These are phyloP conservation scores for Xylariales sp. DNA, from an alignment of 2,329 filamentous ascomycete species.

Conservation along the genomic window DNA sequence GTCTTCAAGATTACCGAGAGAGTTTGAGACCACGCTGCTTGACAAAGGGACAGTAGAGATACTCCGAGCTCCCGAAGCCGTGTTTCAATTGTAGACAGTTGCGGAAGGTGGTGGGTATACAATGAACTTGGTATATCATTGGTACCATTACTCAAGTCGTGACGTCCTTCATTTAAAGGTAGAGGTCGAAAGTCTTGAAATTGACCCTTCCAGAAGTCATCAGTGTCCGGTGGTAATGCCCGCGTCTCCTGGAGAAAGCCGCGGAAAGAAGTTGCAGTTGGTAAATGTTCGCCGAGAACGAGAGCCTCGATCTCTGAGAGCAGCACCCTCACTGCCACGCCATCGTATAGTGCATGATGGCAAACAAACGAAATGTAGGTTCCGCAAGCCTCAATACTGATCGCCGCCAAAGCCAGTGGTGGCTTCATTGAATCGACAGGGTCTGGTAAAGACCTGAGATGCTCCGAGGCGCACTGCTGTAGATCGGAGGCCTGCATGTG, in stretches of 20 bases:
- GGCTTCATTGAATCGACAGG: slow-evolving; percentile 40
- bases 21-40: slow-evolving; percentile 67
- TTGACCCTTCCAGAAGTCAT: slow-evolving; percentile 62
- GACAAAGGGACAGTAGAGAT: slow-evolving; percentile 62
- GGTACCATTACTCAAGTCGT: background rate
- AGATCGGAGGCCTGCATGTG: slow-evolving; percentile 21
- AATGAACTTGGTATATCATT: slow-evolving; percentile 6
- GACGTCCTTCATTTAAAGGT: background rate
- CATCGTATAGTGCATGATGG: slow-evolving; percentile 87
- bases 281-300: slow-evolving; percentile 43
- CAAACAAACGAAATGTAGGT: slow-evolving; percentile 45
- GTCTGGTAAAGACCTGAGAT: slow-evolving; percentile 33
- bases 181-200: slow-evolving; percentile 44
- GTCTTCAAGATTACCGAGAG: slow-evolving; percentile 51
- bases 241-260: slow-evolving; percentile 60
- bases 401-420: slow-evolving; percentile 40
- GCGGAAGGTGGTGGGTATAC: slow-evolving; percentile 15
- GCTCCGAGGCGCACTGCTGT: slow-evolving; percentile 22
- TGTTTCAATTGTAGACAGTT: slow-evolving; percentile 42
- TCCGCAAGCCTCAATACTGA: slow-evolving; percentile 25
- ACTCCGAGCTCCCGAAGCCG: slow-evolving; percentile 49
- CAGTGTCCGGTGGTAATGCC: slow-evolving; percentile 39
- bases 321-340: slow-evolving; percentile 66
- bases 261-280: slow-evolving; percentile 50
- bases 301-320: slow-evolving; percentile 64